Percentiles rank a stretch among this genome's conserved stretches.
Conservation (phyloP, 441 rosid species). For the Hura crepitans region DNA sequence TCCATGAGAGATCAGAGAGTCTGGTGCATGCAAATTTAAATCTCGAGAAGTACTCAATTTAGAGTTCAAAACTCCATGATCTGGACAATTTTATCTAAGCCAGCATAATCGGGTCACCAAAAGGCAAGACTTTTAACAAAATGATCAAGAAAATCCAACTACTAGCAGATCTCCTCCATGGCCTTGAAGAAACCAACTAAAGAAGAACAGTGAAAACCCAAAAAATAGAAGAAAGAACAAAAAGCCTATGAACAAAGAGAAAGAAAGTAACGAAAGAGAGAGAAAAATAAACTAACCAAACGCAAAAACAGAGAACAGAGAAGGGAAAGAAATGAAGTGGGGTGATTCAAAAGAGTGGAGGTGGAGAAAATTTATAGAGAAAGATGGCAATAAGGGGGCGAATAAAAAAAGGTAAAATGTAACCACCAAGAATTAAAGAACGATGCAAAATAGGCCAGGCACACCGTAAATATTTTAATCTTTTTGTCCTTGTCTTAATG, state of each 20-base stretch:
- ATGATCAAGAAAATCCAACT: not conserved
- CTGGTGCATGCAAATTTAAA: slow-evolving; percentile 5
- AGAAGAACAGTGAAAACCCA: not conserved
- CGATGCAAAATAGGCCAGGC: not conserved
- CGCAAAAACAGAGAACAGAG: slow-evolving; percentile 21
- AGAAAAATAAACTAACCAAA: slow-evolving; percentile 17
- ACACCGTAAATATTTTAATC: not conserved
- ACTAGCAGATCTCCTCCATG: not conserved
- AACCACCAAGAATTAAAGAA: not conserved
- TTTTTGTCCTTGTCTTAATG: not conserved
- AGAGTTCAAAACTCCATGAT: slow-evolving; percentile 2
- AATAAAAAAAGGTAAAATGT: not conserved
- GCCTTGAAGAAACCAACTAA: not conserved
- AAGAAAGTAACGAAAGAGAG: not conserved
- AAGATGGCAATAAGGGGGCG: not conserved
- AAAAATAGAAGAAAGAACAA: not conserved
- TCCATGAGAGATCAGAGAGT: not conserved
- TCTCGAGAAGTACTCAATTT: not conserved
- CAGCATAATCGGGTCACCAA: not conserved
- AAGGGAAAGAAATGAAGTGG: slow-evolving; percentile 15
- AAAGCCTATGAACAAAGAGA: not conserved
- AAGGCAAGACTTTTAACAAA: not conserved
- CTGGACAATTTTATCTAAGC: not conserved
- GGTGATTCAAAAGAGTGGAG: slow-evolving; percentile 4
- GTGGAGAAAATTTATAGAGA: slow-evolving; percentile 27